Conservation (phyloP, 768 basidiomycete genomes). For the Boletus patriciae region DNA sequence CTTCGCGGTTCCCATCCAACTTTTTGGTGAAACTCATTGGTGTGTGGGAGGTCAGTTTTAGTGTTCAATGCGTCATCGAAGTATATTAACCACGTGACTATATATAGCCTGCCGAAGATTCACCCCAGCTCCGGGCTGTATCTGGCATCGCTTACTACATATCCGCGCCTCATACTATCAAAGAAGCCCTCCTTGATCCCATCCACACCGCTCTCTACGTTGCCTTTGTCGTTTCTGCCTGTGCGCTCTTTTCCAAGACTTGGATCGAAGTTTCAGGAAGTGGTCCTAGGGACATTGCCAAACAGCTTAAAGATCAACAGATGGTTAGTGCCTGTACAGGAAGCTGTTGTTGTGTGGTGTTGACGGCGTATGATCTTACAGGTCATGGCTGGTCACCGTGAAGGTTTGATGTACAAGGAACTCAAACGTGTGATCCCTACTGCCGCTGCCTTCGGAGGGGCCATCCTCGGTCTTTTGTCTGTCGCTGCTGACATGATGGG, state of each 20-base stretch:
- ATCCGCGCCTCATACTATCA: slow-evolving; percentile 94
- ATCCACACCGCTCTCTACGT: slow-evolving; percentile 92
- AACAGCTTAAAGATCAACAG: slow-evolving; percentile 97
- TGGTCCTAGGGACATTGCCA: slow-evolving; percentile 93
- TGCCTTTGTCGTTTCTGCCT: slow-evolving; percentile 88
- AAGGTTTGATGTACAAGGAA: slow-evolving; percentile 99
- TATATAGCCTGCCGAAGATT: slow-evolving; percentile 85
- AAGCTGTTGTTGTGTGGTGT: not conserved
- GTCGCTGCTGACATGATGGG: slow-evolving; percentile 95
- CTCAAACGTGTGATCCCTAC: slow-evolving; percentile 97
- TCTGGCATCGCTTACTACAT: slow-evolving; percentile 98
- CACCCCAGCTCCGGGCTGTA: slow-evolving; percentile 84
- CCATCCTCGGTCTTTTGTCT: slow-evolving; percentile 89
- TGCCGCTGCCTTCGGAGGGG: slow-evolving; percentile 95
- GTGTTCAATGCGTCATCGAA: not conserved
- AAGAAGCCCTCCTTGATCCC: slow-evolving; percentile 85
- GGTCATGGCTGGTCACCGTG: slow-evolving; percentile 89
- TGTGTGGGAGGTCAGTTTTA: slow-evolving; percentile 87
- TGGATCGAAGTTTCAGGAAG: slow-evolving; percentile 99
- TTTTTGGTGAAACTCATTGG: slow-evolving; percentile 87
- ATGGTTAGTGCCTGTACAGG: slow-evolving; percentile 55
- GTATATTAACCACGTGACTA: slow-evolving; percentile 5
- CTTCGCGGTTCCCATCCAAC: slow-evolving; percentile 87
- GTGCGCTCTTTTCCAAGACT: slow-evolving; percentile 97
- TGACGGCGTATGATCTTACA: slow-evolving; percentile 21